These are phyloP conservation scores for Botrytis fabae DNA, from an alignment of 2,329 filamentous ascomycete species.

Conservation along the genomic window DNA sequence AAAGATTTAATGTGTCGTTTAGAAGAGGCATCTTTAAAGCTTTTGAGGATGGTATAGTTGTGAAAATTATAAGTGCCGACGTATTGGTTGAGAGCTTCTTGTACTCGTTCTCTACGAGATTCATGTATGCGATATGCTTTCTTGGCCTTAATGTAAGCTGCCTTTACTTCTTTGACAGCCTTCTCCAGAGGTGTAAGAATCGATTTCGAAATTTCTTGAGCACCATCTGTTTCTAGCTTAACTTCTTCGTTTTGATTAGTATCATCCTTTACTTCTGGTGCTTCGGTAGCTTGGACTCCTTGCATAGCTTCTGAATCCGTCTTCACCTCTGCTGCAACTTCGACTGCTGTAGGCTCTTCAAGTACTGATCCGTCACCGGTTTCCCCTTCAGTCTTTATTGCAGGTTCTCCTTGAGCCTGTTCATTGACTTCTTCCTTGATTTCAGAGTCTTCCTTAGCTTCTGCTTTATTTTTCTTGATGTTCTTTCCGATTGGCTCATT, in stretches of 20 bases:
- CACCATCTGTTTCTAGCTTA: conserved; percentile 18
- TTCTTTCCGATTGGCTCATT: conserved; percentile 22
- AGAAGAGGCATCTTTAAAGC: conserved; percentile 74
- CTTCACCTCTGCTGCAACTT: neutral
- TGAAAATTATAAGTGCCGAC: conserved; percentile 88
- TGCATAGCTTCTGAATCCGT: conserved; percentile 11
- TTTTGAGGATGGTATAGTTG: conserved; percentile 96
- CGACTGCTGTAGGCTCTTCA: neutral
- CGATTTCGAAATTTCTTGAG: conserved; percentile 25
- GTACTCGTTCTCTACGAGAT: conserved; percentile 70
- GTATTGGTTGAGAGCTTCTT: conserved; percentile 73
- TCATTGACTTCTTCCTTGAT: neutral
- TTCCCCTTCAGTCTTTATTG: neutral
- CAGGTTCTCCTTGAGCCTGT: conserved; percentile 17
- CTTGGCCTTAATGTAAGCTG: conserved; percentile 79
- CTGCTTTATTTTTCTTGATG: conserved; percentile 17
- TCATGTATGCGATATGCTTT: conserved; percentile 78
- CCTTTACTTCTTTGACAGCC: conserved; percentile 73
- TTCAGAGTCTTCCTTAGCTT: conserved; percentile 6
- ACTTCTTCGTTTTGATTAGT: neutral
- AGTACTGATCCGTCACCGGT: neutral
- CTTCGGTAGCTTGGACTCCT: neutral
- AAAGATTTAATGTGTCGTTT: conserved; percentile 94
- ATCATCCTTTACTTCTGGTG: neutral
- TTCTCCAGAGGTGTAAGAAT: conserved; percentile 55